phyloP scores from a whole-genome alignment of 2,329 filamentous ascomycete species.

The Ophiostoma himal-ulmi region DNA sequence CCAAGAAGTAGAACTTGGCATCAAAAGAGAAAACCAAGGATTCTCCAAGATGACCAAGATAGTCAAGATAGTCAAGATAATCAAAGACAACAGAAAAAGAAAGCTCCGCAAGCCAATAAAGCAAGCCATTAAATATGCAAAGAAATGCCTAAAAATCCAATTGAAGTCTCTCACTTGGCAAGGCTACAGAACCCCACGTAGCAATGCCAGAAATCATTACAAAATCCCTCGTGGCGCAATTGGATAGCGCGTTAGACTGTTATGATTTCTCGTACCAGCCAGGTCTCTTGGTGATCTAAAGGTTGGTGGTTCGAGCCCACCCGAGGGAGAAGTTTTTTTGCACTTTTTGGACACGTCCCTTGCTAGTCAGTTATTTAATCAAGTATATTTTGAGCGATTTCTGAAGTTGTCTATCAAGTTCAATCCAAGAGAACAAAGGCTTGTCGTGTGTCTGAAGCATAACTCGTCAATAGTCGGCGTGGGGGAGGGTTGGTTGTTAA shows the following conservation, averaged over 20 bases:
- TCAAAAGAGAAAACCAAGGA: not conserved
- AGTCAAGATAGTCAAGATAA: not conserved
- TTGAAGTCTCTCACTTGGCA: not conserved
- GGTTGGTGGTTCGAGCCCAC: constrained; percentile 13
- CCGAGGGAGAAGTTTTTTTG: constrained; percentile 5
- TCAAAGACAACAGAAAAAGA: not conserved
- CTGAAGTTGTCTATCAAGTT: not conserved
- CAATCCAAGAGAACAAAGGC: not conserved
- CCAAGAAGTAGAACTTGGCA: not conserved
- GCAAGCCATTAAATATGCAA: not conserved
- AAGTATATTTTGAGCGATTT: too few species aligned
- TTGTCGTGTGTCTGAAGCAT: not conserved
- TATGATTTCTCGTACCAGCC: not conserved
- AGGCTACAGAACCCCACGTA: not conserved
- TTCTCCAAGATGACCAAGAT: not conserved
- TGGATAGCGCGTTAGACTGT: constrained; percentile 13
- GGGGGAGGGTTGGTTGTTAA: not conserved
- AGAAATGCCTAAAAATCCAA: too few species aligned
- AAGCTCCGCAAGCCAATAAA: not conserved
- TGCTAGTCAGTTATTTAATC: too few species aligned
- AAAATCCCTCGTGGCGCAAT: constrained; percentile 12
- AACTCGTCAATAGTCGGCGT: not conserved
- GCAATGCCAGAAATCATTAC: not conserved
- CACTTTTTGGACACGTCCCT: not conserved
- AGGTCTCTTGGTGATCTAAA: not conserved